Evolutionary conservation across 192 early-diverging fungal genomes (phyloP).

Genomic region (Backusella circina): DNA sequence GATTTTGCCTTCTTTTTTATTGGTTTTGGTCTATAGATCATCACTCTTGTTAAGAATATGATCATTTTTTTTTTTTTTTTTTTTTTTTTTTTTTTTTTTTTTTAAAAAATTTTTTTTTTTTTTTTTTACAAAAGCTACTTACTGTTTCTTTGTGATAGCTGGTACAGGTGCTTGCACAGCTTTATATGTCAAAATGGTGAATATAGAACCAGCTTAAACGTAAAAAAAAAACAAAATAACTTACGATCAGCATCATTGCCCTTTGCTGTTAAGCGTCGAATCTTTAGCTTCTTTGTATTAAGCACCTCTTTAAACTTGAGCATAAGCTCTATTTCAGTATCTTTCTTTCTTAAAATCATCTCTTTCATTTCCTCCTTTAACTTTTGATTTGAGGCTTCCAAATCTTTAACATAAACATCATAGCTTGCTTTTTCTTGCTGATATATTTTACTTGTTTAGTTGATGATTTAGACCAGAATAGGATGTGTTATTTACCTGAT

Average conservation of each 20-base stretch:
- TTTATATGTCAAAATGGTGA: background rate
- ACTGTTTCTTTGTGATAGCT: background rate
- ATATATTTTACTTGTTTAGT: background rate
- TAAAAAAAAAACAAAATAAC: background rate
- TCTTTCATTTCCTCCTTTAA: background rate
- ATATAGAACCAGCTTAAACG: background rate
- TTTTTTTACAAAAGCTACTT: background rate
- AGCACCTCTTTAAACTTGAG: background rate
- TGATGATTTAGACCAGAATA: too few relatives aligned
- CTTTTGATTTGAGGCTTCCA: background rate
- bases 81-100: too few relatives aligned
- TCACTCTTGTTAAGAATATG: background rate
- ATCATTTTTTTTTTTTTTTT: too few relatives aligned
- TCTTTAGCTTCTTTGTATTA: background rate
- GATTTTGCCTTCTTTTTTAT: background rate
- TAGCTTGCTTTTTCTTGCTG: background rate
- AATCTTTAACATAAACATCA: background rate
- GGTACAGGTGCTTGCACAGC: background rate
- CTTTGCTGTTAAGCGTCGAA: background rate
- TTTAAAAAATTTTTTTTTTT: too few relatives aligned
- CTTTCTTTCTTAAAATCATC: background rate
- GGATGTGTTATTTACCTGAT: background rate
- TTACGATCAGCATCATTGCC: background rate
- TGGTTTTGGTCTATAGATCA: background rate
- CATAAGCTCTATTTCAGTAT: background rate